Base-by-base conservation (phyloP, 2,329 filamentous ascomycete species). In the Aureobasidium vineae region DNA sequence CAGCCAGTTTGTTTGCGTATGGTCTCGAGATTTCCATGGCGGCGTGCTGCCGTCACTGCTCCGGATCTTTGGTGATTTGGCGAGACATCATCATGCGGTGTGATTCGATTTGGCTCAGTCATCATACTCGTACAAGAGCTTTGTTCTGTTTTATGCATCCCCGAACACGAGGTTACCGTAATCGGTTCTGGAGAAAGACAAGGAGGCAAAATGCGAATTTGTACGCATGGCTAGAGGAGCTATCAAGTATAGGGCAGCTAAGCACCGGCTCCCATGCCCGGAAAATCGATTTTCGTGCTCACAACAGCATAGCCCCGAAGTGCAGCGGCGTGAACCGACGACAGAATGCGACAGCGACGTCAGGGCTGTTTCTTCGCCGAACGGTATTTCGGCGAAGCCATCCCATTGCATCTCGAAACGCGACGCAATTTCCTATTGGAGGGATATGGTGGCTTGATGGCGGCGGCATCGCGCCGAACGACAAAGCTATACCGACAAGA, bases 1-100 rank as follows among this genome's bases (percentile, higher is more conserved):
- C 61, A 64, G 11, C 61, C 61, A 1, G 49, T 26, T 19, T 64
- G 61, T 33, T 36, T 64, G 47, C 61, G 47, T 26, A 64, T 64
- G 2, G 61, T 64, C 19, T 53, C 50, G 13, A 64, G 36, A 13
- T 64, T 43, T 10, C 50, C 47, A 43, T 53, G 21, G 10, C 61
- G 61, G 26, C 61, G 61, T 26, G 41, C 61, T 43, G 61, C 61
- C 10, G 61, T 64, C 10, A 64, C 61, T 16, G 47, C 26, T 23
- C 26, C 47, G 26, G 6, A n/a, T 15, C 15, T 40, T 36, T 23
- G 21, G 5, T 36, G 21, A 33, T 23, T 3, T 59, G 38, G 23
- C 21, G 54, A 13, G 11, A 13, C 1, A 23, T 19, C 5, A 15
- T 26, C 3, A 10, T 31, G 23, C 31, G 23, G 15, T 13, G 13